These are phyloP conservation scores for Dictyophora rubrovolvata DNA, from an alignment of 768 basidiomycete genomes.

Conservation along the genomic window DNA sequence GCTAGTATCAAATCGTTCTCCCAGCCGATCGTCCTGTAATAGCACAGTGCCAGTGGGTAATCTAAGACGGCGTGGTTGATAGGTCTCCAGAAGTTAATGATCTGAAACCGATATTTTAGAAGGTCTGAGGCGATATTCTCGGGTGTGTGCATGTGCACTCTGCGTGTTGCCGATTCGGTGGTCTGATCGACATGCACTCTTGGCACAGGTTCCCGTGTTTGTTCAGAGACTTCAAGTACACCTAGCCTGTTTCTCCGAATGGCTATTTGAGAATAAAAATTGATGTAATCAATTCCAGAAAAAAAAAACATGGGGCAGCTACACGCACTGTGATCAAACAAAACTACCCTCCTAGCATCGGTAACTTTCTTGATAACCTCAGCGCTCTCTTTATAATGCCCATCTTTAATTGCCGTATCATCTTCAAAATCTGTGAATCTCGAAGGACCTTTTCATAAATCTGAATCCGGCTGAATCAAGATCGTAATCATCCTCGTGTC, in stretches of 20 bases:
- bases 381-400: slow-evolving; percentile 31
- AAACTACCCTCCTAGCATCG: slow-evolving; percentile 27
- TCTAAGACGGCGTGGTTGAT: slow-evolving; percentile 38
- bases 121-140: slow-evolving; percentile 33
- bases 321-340: slow-evolving; percentile 33
- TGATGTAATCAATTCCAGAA: neutral
- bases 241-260: slow-evolving; percentile 32
- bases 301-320: neutral
- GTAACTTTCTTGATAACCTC: slow-evolving; percentile 29
- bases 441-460: slow-evolving; percentile 22
- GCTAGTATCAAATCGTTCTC: slow-evolving; percentile 34
- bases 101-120: slow-evolving; percentile 40
- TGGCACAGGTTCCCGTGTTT: slow-evolving; percentile 33
- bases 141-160: slow-evolving; percentile 43
- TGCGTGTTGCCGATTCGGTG: slow-evolving; percentile 28
- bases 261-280: slow-evolving; percentile 21
- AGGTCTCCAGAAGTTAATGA: slow-evolving; percentile 54
- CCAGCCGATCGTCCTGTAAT: slow-evolving; percentile 35
- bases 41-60: slow-evolving; percentile 42
- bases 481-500: slow-evolving; percentile 21
- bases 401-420: slow-evolving; percentile 25
- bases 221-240: slow-evolving; percentile 24
- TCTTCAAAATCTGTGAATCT: slow-evolving; percentile 20
- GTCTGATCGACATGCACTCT: slow-evolving; percentile 46
- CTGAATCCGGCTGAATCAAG: slow-evolving; percentile 37